Percentiles rank a stretch among this genome's conserved stretches.
phyloP scores from a whole-genome alignment of 1,284 basidiomycete species.

The Kwoniella shivajii region DNA sequence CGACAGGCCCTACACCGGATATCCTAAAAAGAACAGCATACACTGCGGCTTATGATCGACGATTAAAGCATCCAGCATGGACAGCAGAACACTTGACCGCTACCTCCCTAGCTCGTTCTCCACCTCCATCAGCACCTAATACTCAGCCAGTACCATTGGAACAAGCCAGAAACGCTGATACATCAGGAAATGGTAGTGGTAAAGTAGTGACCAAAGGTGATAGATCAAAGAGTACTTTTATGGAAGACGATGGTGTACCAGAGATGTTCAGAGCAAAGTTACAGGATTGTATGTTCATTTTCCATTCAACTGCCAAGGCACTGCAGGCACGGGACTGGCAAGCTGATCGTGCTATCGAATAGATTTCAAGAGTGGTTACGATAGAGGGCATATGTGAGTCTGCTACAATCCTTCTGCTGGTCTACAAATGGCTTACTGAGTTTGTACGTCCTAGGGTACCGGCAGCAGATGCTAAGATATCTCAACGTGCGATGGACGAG shows the following conservation, averaged over 20 bases:
- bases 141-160: constrained; percentile 39
- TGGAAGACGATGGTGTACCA: constrained; percentile 81
- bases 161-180: constrained; percentile 41
- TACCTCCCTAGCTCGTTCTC: constrained; percentile 66
- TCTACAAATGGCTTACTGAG: neutral
- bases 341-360: no score
- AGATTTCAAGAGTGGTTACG: constrained; percentile 91
- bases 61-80: constrained; percentile 90
- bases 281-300: constrained; percentile 63
- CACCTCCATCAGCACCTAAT: constrained; percentile 36
- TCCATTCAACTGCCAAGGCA: no score
- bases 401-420: neutral
- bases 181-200: constrained; percentile 28
- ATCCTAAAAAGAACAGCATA: constrained; percentile 78
- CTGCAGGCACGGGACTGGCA: no score
- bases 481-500: constrained; percentile 89
- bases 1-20: constrained; percentile 78
- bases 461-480: constrained; percentile 90
- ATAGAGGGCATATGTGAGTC: constrained; percentile 85
- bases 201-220: constrained; percentile 61
- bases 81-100: constrained; percentile 89
- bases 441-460: constrained; percentile 68
- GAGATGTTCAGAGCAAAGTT: constrained; percentile 78
- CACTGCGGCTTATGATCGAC: constrained; percentile 85
- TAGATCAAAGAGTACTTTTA: constrained; percentile 76